phyloP scores from a whole-genome alignment of 305 asterid genomes.

The Fraxinus sp. region DNA sequence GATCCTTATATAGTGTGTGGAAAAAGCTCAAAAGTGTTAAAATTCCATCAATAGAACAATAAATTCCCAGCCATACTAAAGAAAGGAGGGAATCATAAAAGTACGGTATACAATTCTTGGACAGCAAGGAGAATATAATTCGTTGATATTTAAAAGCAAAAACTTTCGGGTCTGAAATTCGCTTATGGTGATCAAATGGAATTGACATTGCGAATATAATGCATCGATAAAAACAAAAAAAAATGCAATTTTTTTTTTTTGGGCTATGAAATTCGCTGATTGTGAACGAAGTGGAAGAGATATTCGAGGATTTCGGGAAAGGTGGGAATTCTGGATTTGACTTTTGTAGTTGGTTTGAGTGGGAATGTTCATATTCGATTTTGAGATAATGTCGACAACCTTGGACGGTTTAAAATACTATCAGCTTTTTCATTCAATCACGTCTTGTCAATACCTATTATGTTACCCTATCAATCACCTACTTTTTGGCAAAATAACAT shows the following conservation, averaged over 20 bases:
- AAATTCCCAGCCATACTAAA: conserved; percentile 20
- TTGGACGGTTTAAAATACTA: too few species aligned
- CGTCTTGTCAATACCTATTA: too few species aligned
- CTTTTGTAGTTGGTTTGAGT: neutral
- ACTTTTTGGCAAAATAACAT: too few species aligned
- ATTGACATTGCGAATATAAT: neutral
- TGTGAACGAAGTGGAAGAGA: conserved; percentile 20
- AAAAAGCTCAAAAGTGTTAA: conserved; percentile 15
- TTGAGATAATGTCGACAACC: too few species aligned
- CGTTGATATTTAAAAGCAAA: neutral
- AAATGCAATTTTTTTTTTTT: neutral
- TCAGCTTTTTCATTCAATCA: too few species aligned
- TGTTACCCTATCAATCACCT: too few species aligned
- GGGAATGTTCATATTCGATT: neutral
- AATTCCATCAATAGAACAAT: conserved; percentile 13
- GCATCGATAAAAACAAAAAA: neutral
- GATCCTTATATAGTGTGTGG: conserved; percentile 11
- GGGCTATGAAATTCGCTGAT: conserved; percentile 17
- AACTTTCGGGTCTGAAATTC: neutral
- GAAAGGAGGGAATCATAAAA: conserved; percentile 26
- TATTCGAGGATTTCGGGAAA: conserved; percentile 31
- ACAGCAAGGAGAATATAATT: neutral
- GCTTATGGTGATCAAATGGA: neutral
- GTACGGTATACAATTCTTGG: conserved; percentile 20
- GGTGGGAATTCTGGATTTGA: conserved; percentile 23